Conservation (phyloP, 208 protist species). For the Leishmania tropica region DNA sequence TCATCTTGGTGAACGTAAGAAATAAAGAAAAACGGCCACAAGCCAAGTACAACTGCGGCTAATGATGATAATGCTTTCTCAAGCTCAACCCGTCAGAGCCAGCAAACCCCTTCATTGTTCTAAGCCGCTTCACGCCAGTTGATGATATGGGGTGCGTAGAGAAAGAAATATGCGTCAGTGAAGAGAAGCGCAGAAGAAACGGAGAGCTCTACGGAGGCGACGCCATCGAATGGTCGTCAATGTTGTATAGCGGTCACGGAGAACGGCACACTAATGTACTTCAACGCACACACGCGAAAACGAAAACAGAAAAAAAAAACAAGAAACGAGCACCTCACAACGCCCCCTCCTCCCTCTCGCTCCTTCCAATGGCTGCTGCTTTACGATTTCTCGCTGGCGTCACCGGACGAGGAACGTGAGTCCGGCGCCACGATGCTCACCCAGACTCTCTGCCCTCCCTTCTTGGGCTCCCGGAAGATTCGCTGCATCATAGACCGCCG, state of each 20-base stretch:
- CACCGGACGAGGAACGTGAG: not conserved
- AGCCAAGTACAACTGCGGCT: not conserved
- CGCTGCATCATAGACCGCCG: slow-evolving; percentile 8
- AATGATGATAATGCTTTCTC: not conserved
- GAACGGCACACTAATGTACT: not conserved
- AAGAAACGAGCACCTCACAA: not conserved
- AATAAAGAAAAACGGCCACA: not conserved
- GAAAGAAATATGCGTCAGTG: not conserved
- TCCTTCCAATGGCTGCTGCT: not conserved
- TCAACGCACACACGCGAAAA: not conserved
- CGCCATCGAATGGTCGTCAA: not conserved
- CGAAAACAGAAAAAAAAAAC: not conserved
- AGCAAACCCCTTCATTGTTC: not conserved
- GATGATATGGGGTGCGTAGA: not conserved
- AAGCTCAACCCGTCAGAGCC: not conserved
- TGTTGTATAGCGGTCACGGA: not conserved
- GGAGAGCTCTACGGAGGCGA: not conserved
- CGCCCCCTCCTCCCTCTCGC: not conserved
- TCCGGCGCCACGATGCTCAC: not conserved
- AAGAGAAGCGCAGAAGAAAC: not conserved
- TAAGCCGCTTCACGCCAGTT: not conserved
- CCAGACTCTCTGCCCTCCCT: slow-evolving; percentile 8
- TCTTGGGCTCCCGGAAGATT: slow-evolving; percentile 14
- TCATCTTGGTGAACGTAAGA: not conserved
- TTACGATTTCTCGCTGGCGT: not conserved